A percentile compares a stretch with the other conserved stretches of the same genome.
phyloP scores from a whole-genome alignment of 75 land plant species.

The Sequoia sempervirens region DNA sequence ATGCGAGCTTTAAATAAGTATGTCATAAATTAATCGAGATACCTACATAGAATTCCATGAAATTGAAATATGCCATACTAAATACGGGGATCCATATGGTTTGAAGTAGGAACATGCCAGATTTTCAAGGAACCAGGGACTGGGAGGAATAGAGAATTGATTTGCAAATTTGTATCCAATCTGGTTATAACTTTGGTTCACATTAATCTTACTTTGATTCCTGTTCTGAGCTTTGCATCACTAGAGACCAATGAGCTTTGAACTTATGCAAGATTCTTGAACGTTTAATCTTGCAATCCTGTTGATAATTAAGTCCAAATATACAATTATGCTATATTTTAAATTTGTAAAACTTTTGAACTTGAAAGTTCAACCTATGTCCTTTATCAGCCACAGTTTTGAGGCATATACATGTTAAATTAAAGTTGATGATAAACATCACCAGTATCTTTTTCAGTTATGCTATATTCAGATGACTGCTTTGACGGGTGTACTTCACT shows the following conservation, averaged over 20 bases:
- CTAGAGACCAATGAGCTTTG: not conserved
- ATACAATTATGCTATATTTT: not conserved
- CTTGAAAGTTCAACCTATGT: not conserved
- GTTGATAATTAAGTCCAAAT: not conserved
- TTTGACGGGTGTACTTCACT: not conserved
- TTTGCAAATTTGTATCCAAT: not conserved
- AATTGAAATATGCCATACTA: not conserved
- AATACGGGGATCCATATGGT: not conserved
- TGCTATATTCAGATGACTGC: not conserved
- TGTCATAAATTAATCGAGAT: not conserved
- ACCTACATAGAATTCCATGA: not conserved
- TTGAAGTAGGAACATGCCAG: not conserved
- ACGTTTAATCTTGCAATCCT: not conserved
- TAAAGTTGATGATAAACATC: not conserved
- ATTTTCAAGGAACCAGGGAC: slow-evolving; percentile 1
- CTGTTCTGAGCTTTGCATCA: not conserved
- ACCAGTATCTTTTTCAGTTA: not conserved
- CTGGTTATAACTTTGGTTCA: not conserved
- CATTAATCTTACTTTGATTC: not conserved
- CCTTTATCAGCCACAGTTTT: not conserved
- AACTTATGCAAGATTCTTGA: not conserved
- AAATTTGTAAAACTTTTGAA: not conserved
- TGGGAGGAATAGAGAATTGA: not conserved
- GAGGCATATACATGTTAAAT: not conserved
- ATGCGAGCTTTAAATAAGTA: not conserved